Evolutionary conservation across 306 rosid species (phyloP).

Genomic region (Dicorynia guianensis): DNA sequence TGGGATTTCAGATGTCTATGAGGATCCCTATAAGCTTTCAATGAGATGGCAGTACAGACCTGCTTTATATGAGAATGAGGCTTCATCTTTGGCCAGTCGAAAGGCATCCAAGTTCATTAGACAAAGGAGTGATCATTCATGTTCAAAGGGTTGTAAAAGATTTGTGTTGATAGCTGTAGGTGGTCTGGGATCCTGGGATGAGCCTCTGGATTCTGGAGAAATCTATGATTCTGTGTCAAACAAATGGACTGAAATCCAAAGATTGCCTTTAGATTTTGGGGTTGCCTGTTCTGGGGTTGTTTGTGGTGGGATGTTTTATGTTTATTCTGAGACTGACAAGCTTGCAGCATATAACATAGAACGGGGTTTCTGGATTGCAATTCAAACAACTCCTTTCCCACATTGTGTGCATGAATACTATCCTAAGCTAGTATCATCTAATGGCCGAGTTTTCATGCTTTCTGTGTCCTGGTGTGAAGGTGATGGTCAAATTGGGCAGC

Average conservation of each 20-base stretch:
- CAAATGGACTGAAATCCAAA: conserved; percentile 91
- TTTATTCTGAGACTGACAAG: conserved; percentile 89
- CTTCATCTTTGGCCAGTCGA: conserved; percentile 59
- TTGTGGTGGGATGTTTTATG: conserved; percentile 85
- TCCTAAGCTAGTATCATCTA: conserved; percentile 85
- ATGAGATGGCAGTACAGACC: conserved; percentile 79
- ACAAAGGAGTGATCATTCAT: conserved; percentile 72
- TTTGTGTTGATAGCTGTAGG: conserved; percentile 88
- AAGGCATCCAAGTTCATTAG: conserved; percentile 75
- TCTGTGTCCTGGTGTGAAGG: conserved; percentile 99
- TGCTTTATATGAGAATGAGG: conserved; percentile 63
- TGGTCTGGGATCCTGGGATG: conserved; percentile 97
- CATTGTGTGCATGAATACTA: conserved; percentile 83
- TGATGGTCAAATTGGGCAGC: conserved; percentile 88
- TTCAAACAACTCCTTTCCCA: conserved; percentile 80
- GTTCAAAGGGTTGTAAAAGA: conserved; percentile 66
- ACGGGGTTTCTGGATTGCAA: conserved; percentile 79
- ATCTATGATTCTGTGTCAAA: conserved; percentile 82
- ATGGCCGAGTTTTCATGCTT: conserved; percentile 79
- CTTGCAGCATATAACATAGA: conserved; percentile 90
- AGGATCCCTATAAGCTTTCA: conserved; percentile 98
- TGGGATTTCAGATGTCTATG: conserved; percentile 90
- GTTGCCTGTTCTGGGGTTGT: conserved; percentile 84
- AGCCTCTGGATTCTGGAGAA: conserved; percentile 94
- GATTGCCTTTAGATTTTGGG: conserved; percentile 82